phyloP scores from a whole-genome alignment of 1,139 yeast species.

The Pichia sp. region DNA sequence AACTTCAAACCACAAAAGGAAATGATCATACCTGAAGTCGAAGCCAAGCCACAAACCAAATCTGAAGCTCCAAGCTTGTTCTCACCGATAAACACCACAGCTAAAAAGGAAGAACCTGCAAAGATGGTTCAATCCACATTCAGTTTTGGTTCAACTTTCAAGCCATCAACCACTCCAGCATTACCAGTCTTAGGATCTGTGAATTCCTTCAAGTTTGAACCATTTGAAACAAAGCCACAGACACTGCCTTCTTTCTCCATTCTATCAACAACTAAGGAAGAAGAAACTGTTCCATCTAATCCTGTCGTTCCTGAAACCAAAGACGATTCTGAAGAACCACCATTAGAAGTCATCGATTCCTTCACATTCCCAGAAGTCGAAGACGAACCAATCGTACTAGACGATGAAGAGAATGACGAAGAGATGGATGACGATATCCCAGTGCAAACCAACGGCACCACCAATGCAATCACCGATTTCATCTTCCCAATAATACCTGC shows the following conservation, averaged over 20 bases:
- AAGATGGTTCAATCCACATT: too few species aligned
- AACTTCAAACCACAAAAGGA: too few species aligned
- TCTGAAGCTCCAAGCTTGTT: too few species aligned
- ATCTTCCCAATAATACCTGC: conserved; percentile 3
- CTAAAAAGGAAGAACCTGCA: too few species aligned
- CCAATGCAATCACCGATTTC: background rate
- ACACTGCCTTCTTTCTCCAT: background rate
- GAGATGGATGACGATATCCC: background rate
- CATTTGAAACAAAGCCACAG: background rate
- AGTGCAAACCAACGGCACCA: background rate
- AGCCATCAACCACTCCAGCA: too few species aligned
- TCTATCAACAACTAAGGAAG: background rate
- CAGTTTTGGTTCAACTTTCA: background rate
- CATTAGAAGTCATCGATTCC: conserved; percentile 18
- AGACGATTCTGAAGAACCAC: background rate
- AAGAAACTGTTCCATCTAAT: too few species aligned
- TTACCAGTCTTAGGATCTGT: too few species aligned
- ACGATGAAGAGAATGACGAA: background rate
- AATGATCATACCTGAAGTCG: too few species aligned
- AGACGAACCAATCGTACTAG: background rate
- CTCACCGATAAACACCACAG: too few species aligned
- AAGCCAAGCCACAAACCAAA: too few species aligned
- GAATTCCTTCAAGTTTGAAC: too few species aligned
- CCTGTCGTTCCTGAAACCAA: too few species aligned
- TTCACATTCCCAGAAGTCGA: conserved; percentile 19